Conservation (phyloP, 1,139 yeast species). For the Diutina ranongensis region DNA sequence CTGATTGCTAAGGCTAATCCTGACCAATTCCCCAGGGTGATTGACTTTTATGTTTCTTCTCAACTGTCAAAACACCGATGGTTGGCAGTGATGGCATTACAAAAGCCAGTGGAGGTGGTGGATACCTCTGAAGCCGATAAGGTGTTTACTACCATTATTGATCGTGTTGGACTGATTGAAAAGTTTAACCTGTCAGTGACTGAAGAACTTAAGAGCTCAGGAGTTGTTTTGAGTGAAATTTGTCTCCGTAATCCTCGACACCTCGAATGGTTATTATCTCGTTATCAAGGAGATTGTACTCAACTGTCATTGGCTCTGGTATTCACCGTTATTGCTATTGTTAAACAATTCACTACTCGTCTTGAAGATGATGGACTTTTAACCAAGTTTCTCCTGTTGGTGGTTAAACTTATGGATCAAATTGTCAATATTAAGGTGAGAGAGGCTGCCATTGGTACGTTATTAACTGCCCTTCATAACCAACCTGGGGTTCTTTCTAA, state of each 20-base stretch:
- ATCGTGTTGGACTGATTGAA: not conserved
- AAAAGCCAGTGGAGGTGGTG: not conserved
- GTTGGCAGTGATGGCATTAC: constrained; percentile 1
- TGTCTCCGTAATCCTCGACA: not conserved
- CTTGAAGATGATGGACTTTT: not conserved
- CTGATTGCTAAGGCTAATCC: constrained; percentile 1
- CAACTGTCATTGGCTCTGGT: not conserved
- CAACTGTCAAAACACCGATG: constrained; percentile 1
- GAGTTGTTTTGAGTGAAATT: constrained; percentile 1
- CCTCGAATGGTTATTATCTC: constrained; percentile 14
- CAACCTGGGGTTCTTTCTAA: constrained; percentile 9
- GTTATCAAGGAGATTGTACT: constrained; percentile 9
- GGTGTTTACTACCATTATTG: not conserved
- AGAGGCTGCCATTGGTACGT: constrained; percentile 47
- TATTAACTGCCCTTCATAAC: constrained; percentile 51
- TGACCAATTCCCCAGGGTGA: not conserved
- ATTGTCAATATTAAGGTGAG: constrained; percentile 30
- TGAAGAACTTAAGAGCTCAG: constrained; percentile 2
- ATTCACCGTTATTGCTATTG: not conserved
- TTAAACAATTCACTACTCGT: not conserved
- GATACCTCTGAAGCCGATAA: too few relatives aligned
- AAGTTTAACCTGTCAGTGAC: not conserved
- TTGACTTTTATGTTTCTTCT: not conserved
- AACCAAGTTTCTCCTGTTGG: not conserved
- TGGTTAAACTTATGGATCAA: not conserved